Conservation (phyloP, 1,139 yeast species). For the Blastobotrys malaysiensis region DNA sequence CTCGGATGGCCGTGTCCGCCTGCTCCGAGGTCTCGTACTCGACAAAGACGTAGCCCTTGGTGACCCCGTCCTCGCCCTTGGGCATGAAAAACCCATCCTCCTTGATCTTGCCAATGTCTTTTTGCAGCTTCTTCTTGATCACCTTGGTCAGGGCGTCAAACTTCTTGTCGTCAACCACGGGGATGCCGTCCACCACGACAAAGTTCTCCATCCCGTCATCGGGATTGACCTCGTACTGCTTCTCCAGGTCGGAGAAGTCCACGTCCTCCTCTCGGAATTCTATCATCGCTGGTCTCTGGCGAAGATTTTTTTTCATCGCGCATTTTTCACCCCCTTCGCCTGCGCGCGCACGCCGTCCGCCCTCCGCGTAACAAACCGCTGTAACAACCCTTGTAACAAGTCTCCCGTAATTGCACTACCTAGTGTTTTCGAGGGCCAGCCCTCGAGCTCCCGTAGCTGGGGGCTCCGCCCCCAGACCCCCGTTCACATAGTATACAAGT, state of each 20-base stretch:
- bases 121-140: conserved; percentile 63
- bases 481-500: no score
- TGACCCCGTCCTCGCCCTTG: conserved; percentile 60
- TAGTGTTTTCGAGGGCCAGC: no score
- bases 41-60: conserved; percentile 84
- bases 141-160: conserved; percentile 82
- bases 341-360: no score
- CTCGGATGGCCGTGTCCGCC: conserved; percentile 76
- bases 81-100: conserved; percentile 78
- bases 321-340: conserved; percentile 1
- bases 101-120: conserved; percentile 63
- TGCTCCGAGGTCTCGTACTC: conserved; percentile 65
- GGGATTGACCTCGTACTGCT: conserved; percentile 57
- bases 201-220: conserved; percentile 68
- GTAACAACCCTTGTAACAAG: no score
- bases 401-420: no score
- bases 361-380: no score
- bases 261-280: conserved; percentile 43
- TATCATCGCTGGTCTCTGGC: conserved; percentile 8
- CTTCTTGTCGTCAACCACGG: conserved; percentile 87
- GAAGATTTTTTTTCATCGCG: not conserved
- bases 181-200: conserved; percentile 92
- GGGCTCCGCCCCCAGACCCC: no score
- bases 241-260: conserved; percentile 86
- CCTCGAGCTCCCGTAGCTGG: no score